Conservation (phyloP, 2,329 filamentous ascomycete species). For the Fusarium sp. region DNA sequence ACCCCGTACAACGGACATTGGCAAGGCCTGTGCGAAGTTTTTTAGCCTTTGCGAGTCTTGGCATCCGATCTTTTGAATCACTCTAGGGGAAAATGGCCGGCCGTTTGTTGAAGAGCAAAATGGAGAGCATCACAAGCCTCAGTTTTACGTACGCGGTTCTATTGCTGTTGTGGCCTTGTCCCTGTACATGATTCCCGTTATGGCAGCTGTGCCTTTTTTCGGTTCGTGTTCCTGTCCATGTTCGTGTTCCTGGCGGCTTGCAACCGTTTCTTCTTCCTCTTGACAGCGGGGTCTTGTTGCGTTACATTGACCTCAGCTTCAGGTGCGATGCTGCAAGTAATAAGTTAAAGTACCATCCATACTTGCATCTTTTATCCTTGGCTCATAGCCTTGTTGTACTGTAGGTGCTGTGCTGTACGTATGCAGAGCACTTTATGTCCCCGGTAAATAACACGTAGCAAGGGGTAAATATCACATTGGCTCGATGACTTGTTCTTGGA, state of each 20-base stretch:
- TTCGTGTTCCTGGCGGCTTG: constrained; percentile 11
- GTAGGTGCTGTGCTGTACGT: background rate
- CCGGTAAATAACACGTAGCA: constrained; percentile 9
- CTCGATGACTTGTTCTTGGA: constrained; percentile 13
- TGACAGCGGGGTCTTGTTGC: constrained; percentile 37
- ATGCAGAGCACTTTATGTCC: background rate
- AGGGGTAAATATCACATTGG: constrained; percentile 23
- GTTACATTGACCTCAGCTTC: constrained; percentile 49
- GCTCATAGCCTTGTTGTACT: background rate
- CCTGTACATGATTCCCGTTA: background rate
- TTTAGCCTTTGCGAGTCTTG: constrained; percentile 36
- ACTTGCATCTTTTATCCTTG: background rate
- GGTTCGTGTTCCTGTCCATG: background rate
- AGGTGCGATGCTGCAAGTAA: constrained; percentile 36
- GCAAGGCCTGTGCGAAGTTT: constrained; percentile 36
- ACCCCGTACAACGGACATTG: constrained; percentile 27
- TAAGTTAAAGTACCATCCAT: background rate
- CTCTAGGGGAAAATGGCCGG: constrained; percentile 7
- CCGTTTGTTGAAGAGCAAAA: constrained; percentile 16
- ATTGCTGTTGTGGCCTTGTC: constrained; percentile 1
- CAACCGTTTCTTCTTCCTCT: constrained; percentile 13
- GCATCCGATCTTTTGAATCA: constrained; percentile 44
- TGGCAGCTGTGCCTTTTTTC: constrained; percentile 3
- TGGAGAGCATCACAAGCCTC: background rate
- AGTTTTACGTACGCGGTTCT: background rate